Base-by-base conservation (phyloP, 257 asterid genomes). In the Catharanthus roseus region DNA sequence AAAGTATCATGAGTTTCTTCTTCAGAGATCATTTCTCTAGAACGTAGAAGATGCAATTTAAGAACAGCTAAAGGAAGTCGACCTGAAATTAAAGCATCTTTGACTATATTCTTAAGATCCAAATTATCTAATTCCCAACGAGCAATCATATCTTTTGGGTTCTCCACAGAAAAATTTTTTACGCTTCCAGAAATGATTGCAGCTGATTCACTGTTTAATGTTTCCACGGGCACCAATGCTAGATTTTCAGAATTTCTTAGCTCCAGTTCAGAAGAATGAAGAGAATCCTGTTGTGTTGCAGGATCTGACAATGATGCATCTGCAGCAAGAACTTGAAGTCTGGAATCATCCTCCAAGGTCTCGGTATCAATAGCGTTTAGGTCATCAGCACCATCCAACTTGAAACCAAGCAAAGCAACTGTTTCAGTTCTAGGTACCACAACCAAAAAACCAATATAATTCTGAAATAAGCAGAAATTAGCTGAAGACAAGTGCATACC, bases 41-140 rank as follows among this genome's bases (percentile, higher is more conserved):
- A 78, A 75, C 82, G 89, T 68, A 84, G 92, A 80, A 93, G 92
- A 86, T 91, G 99, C 84, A 93, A 82, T 76, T 90, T 86, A 79
- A 91, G 97, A 75, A 90, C 96, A 57, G 99, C 99, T 79, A 89
- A 84, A 74, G 99, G 99, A 81, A 93, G 97, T 70, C 99, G 96
- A 38, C 96, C 96, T 67, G 96, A 84, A 73, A 84, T 86, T 78
- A 93, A 81, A 60, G 99, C 99, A 67, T 93, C 99, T 83, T 84
- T 86, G 77, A 91, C 99, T 70, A 93, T 87, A 77, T 90, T 85
- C 81, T 82, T 89, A 29, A 86, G 77, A 80, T 93, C 96, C 88
- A 88, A 80, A 74, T 91, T 84, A 81, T 85, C 86, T 71, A 89
- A 67, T 77, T 86, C 97, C 99, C 97, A 93, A 26, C 97, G 95